These are phyloP conservation scores for Diutina neorugosa DNA, from an alignment of 1,139 yeast species.

Conservation along the genomic window DNA sequence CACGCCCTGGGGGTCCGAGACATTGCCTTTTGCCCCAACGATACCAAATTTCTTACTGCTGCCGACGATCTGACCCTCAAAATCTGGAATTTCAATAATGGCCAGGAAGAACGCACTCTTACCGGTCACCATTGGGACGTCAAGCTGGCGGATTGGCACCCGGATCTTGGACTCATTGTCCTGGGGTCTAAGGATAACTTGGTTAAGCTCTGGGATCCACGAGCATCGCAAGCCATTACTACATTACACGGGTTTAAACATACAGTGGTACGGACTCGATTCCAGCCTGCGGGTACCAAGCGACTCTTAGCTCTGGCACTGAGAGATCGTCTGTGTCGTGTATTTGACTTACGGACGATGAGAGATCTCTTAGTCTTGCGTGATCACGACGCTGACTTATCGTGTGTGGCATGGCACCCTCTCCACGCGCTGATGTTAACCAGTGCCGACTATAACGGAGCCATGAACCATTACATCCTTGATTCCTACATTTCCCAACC, in stretches of 20 bases:
- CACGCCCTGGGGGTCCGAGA: constrained; percentile 80
- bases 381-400: constrained; percentile 75
- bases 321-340: constrained; percentile 77
- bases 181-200: constrained; percentile 90
- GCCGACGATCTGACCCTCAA: constrained; percentile 85
- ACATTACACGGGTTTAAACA: constrained; percentile 90
- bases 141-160: constrained; percentile 96
- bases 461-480: constrained; percentile 65
- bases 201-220: constrained; percentile 93
- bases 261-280: constrained; percentile 73
- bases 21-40: constrained; percentile 81
- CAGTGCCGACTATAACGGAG: constrained; percentile 85
- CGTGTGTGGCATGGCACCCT: constrained; percentile 90
- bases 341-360: constrained; percentile 81
- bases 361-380: constrained; percentile 61
- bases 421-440: constrained; percentile 68
- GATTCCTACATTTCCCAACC: constrained; percentile 30
- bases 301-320: constrained; percentile 77
- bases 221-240: constrained; percentile 57
- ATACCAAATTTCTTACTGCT: constrained; percentile 79
- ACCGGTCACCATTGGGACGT: constrained; percentile 99
- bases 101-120: constrained; percentile 67
- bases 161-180: constrained; percentile 69
- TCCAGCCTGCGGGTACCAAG: constrained; percentile 61
- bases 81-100: constrained; percentile 90